Conservation (phyloP, 768 basidiomycete species). For the Boletus speciosus region DNA sequence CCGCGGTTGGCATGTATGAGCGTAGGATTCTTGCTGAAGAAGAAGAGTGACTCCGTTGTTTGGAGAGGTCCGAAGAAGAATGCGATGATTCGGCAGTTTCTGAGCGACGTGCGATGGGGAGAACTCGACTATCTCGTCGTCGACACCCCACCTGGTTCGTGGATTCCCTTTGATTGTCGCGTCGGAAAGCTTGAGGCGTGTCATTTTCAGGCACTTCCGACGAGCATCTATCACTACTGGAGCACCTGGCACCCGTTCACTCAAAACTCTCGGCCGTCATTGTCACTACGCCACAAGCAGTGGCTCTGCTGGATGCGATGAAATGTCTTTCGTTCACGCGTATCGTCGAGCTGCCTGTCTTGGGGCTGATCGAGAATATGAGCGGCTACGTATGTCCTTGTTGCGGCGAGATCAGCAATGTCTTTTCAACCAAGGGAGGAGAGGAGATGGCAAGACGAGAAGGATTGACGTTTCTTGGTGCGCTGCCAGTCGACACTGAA, state of each 20-base stretch:
- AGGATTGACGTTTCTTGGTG: slow-evolving; percentile 73
- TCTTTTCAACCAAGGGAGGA: slow-evolving; percentile 93
- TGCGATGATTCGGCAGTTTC: slow-evolving; percentile 94
- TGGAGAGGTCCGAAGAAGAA: slow-evolving; percentile 99
- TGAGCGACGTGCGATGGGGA: slow-evolving; percentile 94
- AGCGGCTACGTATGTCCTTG: slow-evolving; percentile 97
- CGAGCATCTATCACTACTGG: slow-evolving; percentile 93
- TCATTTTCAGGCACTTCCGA: slow-evolving; percentile 83
- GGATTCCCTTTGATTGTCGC: background rate
- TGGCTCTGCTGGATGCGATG: slow-evolving; percentile 91
- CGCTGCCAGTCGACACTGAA: slow-evolving; percentile 90
- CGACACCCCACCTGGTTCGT: slow-evolving; percentile 93
- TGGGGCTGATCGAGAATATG: slow-evolving; percentile 98
- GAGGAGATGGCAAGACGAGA: slow-evolving; percentile 81
- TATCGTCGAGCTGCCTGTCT: slow-evolving; percentile 77
- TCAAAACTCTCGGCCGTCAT: slow-evolving; percentile 77
- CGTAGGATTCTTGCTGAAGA: slow-evolving; percentile 91
- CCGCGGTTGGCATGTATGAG: slow-evolving; percentile 91
- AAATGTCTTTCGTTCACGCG: slow-evolving; percentile 96
- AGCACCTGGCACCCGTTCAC: slow-evolving; percentile 86
- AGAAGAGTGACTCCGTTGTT: slow-evolving; percentile 88
- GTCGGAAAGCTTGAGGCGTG: slow-evolving; percentile 5
- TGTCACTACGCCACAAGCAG: slow-evolving; percentile 97
- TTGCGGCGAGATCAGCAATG: slow-evolving; percentile 91
- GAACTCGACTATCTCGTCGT: slow-evolving; percentile 89